phyloP scores from a whole-genome alignment of 345 rosid species.

The Eutrema yunnanense region DNA sequence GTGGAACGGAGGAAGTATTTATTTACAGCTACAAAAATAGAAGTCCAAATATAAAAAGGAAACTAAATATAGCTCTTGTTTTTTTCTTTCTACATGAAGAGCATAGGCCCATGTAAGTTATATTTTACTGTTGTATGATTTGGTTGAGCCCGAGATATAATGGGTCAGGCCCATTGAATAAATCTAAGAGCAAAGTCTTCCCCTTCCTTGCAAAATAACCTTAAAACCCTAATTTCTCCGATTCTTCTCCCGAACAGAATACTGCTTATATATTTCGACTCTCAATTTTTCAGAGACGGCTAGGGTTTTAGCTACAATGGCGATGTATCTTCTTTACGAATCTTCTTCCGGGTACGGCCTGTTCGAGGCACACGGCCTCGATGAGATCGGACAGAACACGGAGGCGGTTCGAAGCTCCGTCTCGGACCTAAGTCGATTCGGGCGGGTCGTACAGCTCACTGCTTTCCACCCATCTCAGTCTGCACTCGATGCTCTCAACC shows the following conservation, averaged over 20 bases:
- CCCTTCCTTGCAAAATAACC: background rate
- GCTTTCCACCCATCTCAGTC: constrained; percentile 64
- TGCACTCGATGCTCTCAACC: constrained; percentile 71
- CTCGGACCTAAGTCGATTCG: constrained; percentile 63
- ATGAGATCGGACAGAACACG: constrained; percentile 76
- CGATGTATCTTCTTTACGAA: constrained; percentile 50
- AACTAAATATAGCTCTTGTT: no score
- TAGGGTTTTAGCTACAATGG: constrained; percentile 35
- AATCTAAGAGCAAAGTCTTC: background rate
- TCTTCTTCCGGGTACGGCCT: constrained; percentile 69
- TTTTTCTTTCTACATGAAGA: no score
- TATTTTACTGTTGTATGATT: no score
- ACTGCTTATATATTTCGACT: constrained; percentile 1
- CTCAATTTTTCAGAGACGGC: background rate
- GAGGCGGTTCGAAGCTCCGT: constrained; percentile 79
- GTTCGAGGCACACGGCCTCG: constrained; percentile 53
- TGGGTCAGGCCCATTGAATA: background rate
- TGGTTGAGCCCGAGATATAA: background rate
- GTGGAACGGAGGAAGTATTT: no score
- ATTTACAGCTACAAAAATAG: no score
- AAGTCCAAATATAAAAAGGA: no score
- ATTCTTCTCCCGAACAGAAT: background rate
- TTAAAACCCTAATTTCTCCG: constrained; percentile 8
- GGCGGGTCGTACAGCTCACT: constrained; percentile 67
- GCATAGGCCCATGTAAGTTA: no score